Evolutionary conservation across 257 asterid genomes (phyloP).

Genomic region (Gentiana straminea): DNA sequence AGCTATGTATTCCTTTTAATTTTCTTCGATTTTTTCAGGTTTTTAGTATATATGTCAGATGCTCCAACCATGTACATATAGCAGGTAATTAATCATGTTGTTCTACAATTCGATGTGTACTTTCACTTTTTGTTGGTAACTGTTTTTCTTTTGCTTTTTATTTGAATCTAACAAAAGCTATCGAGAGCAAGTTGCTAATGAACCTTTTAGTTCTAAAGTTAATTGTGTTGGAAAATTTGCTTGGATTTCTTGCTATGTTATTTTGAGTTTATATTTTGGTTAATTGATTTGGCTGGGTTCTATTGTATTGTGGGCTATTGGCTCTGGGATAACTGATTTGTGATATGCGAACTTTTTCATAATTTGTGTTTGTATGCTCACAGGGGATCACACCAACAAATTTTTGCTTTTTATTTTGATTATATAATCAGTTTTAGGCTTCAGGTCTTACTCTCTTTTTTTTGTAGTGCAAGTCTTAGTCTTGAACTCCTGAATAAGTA

Average conservation of each 20-base stretch:
- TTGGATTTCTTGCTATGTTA: not conserved
- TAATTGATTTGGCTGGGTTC: not conserved
- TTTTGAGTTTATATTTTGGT: not conserved
- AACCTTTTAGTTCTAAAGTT: slow-evolving; percentile 82
- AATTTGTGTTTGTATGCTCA: slow-evolving; percentile 36
- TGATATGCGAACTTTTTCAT: slow-evolving; percentile 86
- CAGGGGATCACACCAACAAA: no score
- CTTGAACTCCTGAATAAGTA: no score
- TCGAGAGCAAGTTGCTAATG: slow-evolving; percentile 80
- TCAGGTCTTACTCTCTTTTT: no score
- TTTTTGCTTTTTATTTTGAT: no score
- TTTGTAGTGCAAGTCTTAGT: no score
- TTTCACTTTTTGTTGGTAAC: no score
- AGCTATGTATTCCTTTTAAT: no score
- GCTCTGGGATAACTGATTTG: slow-evolving; percentile 95
- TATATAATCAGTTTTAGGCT: no score
- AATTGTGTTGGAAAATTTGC: slow-evolving; percentile 75
- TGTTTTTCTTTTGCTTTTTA: not conserved
- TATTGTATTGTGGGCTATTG: slow-evolving; percentile 91
- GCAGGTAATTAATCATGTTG: slow-evolving; percentile 38
- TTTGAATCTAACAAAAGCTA: slow-evolving; percentile 96
- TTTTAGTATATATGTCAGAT: not conserved
- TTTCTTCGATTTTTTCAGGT: no score
- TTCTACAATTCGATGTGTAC: not conserved
- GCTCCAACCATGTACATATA: slow-evolving; percentile 48